These are phyloP conservation scores for Agaricales sp. DNA, from an alignment of 1,284 basidiomycete genomes.

Conservation along the genomic window DNA sequence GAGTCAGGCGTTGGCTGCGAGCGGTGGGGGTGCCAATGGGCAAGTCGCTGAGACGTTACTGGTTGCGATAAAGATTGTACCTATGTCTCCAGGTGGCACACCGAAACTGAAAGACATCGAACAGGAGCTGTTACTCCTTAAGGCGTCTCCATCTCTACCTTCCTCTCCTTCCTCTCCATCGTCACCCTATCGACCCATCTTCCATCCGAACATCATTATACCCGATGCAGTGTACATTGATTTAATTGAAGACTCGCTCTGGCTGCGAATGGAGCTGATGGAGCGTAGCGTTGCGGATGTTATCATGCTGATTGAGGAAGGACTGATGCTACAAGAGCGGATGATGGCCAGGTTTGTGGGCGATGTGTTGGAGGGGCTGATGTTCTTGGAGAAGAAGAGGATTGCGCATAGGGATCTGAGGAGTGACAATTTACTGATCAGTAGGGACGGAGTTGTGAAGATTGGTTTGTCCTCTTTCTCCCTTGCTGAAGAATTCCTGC, in stretches of 20 bases:
- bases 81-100: background rate
- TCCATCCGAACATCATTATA: slow-evolving; percentile 47
- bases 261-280: slow-evolving; percentile 83
- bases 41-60: background rate
- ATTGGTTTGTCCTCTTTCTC: slow-evolving; percentile 33
- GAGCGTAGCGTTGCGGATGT: slow-evolving; percentile 74
- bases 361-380: slow-evolving; percentile 61
- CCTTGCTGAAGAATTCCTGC: slow-evolving; percentile 5
- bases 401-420: slow-evolving; percentile 74
- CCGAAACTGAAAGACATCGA: slow-evolving; percentile 1
- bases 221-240: slow-evolving; percentile 65
- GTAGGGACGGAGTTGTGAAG: slow-evolving; percentile 56
- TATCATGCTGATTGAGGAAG: slow-evolving; percentile 46
- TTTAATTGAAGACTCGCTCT: slow-evolving; percentile 52
- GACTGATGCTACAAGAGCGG: slow-evolving; percentile 50
- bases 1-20: background rate
- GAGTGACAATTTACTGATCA: slow-evolving; percentile 69
- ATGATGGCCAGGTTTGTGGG: slow-evolving; percentile 59
- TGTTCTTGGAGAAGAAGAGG: slow-evolving; percentile 46
- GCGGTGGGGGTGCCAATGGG: background rate
- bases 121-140: background rate
- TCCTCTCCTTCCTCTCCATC: background rate
- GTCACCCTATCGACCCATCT: background rate
- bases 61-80: slow-evolving; percentile 1
- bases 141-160: background rate